phyloP scores from a whole-genome alignment of 176 grass and related monocot species.

The Phyllostachys edulis region DNA sequence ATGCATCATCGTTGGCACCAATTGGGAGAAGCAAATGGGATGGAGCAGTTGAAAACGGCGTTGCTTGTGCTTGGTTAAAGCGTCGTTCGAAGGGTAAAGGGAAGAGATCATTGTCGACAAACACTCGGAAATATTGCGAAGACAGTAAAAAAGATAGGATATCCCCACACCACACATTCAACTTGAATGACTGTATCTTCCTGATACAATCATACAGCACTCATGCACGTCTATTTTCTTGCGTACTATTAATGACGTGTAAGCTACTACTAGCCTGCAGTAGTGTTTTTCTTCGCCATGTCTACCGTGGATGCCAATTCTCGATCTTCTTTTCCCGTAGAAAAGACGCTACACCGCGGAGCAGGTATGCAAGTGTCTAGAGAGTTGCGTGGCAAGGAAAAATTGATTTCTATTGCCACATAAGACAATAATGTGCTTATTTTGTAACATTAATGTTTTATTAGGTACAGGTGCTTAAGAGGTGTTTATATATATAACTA shows the following conservation, averaged over 20 bases:
- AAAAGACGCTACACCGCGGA: neutral
- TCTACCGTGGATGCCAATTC: neutral
- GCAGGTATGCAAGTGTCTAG: too few relatives aligned
- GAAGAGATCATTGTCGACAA: neutral
- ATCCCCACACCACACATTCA: neutral
- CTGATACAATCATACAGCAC: neutral
- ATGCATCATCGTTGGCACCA: neutral
- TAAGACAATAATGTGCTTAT: too few relatives aligned
- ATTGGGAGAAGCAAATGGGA: neutral
- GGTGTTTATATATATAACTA: too few relatives aligned
- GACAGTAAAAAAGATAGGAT: neutral
- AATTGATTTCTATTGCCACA: too few relatives aligned
- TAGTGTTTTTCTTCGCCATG: neutral
- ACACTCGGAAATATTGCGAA: neutral
- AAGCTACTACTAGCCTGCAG: neutral
- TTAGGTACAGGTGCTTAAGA: too few relatives aligned
- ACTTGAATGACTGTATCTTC: neutral
- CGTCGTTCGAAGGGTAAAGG: neutral
- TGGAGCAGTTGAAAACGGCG: constrained; percentile 9
- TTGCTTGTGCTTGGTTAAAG: neutral
- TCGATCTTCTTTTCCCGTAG: neutral
- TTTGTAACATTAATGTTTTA: too few relatives aligned
- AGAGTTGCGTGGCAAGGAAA: too few relatives aligned
- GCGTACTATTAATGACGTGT: neutral
- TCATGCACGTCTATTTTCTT: neutral